These are phyloP conservation scores for Kodamaea neixiangensis DNA, from an alignment of 805 yeast species.

Conservation along the genomic window DNA sequence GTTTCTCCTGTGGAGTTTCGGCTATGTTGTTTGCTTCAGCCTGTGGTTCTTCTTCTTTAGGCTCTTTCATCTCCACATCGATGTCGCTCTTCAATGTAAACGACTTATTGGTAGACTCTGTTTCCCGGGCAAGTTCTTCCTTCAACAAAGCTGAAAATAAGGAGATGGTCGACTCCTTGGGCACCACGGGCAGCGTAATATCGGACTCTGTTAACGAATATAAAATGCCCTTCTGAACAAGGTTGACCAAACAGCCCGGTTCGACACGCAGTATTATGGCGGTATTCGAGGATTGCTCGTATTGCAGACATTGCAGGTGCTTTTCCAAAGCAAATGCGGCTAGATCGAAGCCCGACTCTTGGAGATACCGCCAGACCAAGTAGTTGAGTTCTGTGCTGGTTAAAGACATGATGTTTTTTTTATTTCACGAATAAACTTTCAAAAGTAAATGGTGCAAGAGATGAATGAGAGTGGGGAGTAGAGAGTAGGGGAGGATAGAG, in stretches of 20 bases:
- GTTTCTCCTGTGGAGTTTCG: neutral
- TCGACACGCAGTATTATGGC: constrained; percentile 53
- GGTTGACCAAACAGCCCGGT: constrained; percentile 77
- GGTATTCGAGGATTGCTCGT: constrained; percentile 46
- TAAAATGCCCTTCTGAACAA: constrained; percentile 84
- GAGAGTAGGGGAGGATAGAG: constrained; percentile 4
- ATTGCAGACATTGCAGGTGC: constrained; percentile 61
- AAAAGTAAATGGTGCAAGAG: neutral
- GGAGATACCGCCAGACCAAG: constrained; percentile 88
- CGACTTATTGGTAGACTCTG: neutral
- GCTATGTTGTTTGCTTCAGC: constrained; percentile 7
- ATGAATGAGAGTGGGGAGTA: neutral
- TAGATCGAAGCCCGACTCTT: constrained; percentile 77
- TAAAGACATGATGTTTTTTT: constrained; percentile 59
- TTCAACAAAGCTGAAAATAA: constrained; percentile 56
- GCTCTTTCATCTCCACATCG: constrained; percentile 6
- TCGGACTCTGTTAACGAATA: constrained; percentile 70
- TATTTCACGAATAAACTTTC: constrained; percentile 1
- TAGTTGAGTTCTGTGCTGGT: constrained; percentile 85
- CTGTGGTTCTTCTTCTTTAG: neutral
- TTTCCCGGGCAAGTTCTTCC: constrained; percentile 30
- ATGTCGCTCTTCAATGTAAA: constrained; percentile 1
- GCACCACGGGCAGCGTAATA: constrained; percentile 3
- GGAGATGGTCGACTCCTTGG: constrained; percentile 16
- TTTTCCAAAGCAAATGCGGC: constrained; percentile 81